Evolutionary conservation across 2,329 filamentous ascomycete genomes (phyloP).

Genomic region (Aspergillus sp.): DNA sequence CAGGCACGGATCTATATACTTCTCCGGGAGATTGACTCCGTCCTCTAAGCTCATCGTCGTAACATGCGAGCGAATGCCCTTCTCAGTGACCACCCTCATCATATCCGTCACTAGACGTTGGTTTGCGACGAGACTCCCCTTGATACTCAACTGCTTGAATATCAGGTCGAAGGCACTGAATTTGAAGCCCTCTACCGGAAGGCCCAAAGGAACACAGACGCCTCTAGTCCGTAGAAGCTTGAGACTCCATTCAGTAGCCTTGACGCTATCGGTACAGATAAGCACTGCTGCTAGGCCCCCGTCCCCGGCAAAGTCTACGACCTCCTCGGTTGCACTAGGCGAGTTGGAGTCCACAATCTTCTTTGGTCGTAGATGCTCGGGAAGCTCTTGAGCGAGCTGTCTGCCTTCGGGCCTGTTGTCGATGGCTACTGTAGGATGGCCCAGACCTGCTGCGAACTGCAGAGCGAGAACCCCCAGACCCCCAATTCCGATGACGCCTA

Average conservation of each 20-base stretch:
- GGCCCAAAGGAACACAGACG: conserved; percentile 8
- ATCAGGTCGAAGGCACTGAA: conserved; percentile 8
- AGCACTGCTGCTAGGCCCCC: conserved; percentile 3
- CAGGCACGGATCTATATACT: conserved; percentile 2
- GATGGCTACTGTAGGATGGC: conserved; percentile 11
- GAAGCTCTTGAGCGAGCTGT: neutral
- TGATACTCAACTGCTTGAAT: conserved; percentile 11
- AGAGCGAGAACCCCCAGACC: conserved; percentile 14
- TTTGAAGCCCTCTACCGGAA: conserved; percentile 7
- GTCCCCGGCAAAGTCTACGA: neutral
- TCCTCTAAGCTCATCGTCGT: neutral
- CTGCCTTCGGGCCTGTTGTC: conserved; percentile 8
- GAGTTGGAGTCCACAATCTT: neutral
- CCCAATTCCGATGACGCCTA: conserved; percentile 13
- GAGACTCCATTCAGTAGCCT: conserved; percentile 9
- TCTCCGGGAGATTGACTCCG: neutral
- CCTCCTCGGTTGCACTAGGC: neutral
- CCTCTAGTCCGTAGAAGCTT: conserved; percentile 3
- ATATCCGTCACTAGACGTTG: conserved; percentile 5
- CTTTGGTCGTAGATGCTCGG: neutral
- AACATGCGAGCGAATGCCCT: neutral
- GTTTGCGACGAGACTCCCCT: conserved; percentile 6
- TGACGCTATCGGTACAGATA: conserved; percentile 9
- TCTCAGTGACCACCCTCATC: conserved; percentile 6
- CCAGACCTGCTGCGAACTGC: conserved; percentile 12